Evolutionary conservation across 495 filamentous ascomycete species (phyloP).

Genomic region (Penicillium canariense): DNA sequence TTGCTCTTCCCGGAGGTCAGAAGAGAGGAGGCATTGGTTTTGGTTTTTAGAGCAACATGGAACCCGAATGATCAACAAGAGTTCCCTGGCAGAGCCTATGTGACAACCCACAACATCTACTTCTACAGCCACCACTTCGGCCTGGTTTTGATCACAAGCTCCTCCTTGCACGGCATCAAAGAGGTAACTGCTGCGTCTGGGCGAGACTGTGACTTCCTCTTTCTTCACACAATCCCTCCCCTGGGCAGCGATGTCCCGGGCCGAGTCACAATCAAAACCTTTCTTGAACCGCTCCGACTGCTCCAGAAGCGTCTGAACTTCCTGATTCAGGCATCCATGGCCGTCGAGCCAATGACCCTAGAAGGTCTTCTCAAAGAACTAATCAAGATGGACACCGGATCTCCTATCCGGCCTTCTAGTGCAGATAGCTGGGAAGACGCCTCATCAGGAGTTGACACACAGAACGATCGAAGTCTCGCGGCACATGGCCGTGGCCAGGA

Average conservation of each 20-base stretch:
- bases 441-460: constrained; percentile 51
- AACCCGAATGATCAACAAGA: constrained; percentile 75
- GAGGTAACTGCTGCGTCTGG: constrained; percentile 90
- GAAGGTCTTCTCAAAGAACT: constrained; percentile 65
- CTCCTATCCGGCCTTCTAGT: constrained; percentile 62
- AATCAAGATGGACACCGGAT: constrained; percentile 66
- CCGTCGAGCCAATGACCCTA: constrained; percentile 58
- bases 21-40: constrained; percentile 69
- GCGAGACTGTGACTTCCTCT: constrained; percentile 89
- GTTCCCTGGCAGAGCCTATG: constrained; percentile 83
- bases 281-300: constrained; percentile 81
- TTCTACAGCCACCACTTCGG: constrained; percentile 96
- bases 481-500: constrained; percentile 47
- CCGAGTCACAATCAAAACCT: constrained; percentile 82
- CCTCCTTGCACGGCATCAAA: constrained; percentile 68
- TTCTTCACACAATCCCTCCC: constrained; percentile 70
- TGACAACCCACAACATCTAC: constrained; percentile 81
- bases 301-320: constrained; percentile 82
- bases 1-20: constrained; percentile 82
- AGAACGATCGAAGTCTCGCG: constrained; percentile 13
- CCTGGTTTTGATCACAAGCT: constrained; percentile 77
- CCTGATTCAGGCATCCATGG: constrained; percentile 70
- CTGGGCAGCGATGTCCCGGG: constrained; percentile 62
- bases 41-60: constrained; percentile 76
- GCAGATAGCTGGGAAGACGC: constrained; percentile 94